Evolutionary conservation across 306 rosid species (phyloP).

Genomic region (Hippophae tibetana): DNA sequence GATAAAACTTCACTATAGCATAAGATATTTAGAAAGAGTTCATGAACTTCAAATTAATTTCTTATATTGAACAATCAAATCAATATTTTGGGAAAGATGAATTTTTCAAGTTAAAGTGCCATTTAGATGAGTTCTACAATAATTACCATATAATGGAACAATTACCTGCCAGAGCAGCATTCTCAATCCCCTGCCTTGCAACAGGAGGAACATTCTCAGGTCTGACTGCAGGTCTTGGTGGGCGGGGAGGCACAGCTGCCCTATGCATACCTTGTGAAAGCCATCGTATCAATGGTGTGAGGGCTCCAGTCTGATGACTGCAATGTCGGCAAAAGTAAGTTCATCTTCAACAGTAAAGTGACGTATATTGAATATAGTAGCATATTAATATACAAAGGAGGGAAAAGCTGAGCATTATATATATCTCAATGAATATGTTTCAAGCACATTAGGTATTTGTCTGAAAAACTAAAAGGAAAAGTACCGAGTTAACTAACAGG

Average conservation of each 20-base stretch:
- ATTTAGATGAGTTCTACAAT: neutral
- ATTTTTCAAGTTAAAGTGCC: conserved; percentile 1
- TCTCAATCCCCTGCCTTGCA: conserved; percentile 52
- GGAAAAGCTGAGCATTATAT: no score
- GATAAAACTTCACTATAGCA: neutral
- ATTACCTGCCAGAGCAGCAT: conserved; percentile 70
- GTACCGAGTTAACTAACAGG: neutral
- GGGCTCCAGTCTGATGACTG: conserved; percentile 93
- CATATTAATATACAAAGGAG: no score
- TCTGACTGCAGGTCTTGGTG: conserved; percentile 70
- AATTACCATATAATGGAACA: neutral
- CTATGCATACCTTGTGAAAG: conserved; percentile 93
- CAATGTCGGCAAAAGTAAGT: conserved; percentile 18
- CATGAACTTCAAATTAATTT: neutral
- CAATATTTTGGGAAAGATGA: no score
- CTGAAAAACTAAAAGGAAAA: neutral
- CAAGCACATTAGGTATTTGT: no score
- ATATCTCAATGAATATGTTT: no score
- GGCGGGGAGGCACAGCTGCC: conserved; percentile 90
- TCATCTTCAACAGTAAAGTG: conserved; percentile 11
- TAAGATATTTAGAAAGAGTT: neutral
- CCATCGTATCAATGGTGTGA: conserved; percentile 80
- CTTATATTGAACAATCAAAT: no score
- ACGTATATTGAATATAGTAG: no score
- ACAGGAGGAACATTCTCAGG: conserved; percentile 56